Conservation (phyloP, 2,329 filamentous ascomycete species). For the Aspergillus nomiae region DNA sequence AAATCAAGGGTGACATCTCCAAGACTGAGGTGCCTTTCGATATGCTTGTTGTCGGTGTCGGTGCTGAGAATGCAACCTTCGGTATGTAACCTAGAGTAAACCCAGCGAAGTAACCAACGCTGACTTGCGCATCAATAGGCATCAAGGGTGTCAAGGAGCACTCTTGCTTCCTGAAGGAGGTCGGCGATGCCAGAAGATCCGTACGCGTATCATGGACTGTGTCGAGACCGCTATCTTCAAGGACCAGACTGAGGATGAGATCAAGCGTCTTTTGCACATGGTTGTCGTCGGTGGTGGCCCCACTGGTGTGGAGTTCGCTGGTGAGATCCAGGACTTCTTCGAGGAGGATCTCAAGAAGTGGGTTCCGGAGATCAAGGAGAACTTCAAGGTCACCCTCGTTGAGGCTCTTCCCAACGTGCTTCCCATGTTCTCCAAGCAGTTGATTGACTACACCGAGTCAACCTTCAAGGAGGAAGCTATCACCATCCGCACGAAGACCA, state of each 20-base stretch:
- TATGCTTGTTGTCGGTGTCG: conserved; percentile 96
- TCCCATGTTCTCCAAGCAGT: conserved; percentile 97
- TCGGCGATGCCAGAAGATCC: conserved; percentile 94
- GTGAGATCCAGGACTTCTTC: conserved; percentile 98
- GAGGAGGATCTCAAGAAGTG: conserved; percentile 97
- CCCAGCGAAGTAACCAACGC: background rate
- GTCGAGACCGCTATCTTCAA: conserved; percentile 99
- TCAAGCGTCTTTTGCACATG: conserved; percentile 96
- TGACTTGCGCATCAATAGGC: conserved; percentile 42
- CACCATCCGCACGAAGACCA: conserved; percentile 95
- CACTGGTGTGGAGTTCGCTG: conserved; percentile 96
- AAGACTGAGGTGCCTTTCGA: conserved; percentile 94
- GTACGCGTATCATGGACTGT: conserved; percentile 99
- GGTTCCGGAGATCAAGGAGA: conserved; percentile 90
- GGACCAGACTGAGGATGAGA: conserved; percentile 83
- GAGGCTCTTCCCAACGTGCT: conserved; percentile 93
- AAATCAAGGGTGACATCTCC: conserved; percentile 79
- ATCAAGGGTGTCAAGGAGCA: conserved; percentile 94
- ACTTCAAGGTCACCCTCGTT: conserved; percentile 96
- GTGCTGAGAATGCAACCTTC: conserved; percentile 97
- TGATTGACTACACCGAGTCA: conserved; percentile 99
- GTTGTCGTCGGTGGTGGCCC: conserved; percentile 92
- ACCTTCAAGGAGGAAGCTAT: conserved; percentile 99
- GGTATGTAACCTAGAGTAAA: conserved; percentile 52
- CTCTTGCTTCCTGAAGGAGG: conserved; percentile 98